phyloP scores from a whole-genome alignment of 768 basidiomycete genomes.

The Botryobasidium botryosum region DNA sequence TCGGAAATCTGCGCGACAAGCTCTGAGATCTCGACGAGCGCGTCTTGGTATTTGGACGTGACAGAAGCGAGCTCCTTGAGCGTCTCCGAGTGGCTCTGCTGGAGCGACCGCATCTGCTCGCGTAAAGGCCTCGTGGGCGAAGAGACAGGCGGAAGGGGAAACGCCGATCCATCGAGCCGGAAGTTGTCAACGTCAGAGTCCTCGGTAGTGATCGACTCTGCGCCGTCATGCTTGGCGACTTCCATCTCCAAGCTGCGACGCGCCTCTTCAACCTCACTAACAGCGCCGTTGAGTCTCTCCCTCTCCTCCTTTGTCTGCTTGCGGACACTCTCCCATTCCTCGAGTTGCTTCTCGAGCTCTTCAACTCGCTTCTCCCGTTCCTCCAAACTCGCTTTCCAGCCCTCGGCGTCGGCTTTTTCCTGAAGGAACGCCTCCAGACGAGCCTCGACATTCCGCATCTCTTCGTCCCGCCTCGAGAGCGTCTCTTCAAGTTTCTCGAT shows the following conservation, averaged over 20 bases:
- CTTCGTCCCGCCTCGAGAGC: constrained; percentile 50
- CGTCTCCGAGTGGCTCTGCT: constrained; percentile 65
- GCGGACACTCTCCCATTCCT: constrained; percentile 59
- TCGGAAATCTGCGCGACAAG: constrained; percentile 84
- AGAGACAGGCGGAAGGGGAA: constrained; percentile 1
- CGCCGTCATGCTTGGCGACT: constrained; percentile 14
- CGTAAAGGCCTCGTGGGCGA: constrained; percentile 6
- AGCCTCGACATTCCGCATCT: constrained; percentile 51
- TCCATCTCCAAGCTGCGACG: constrained; percentile 43
- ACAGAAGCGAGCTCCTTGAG: constrained; percentile 64
- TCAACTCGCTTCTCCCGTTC: constrained; percentile 59
- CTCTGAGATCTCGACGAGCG: constrained; percentile 83
- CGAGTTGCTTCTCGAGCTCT: constrained; percentile 61
- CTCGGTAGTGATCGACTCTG: neutral
- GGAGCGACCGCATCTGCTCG: constrained; percentile 53
- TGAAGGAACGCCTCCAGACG: constrained; percentile 42
- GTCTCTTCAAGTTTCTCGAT: constrained; percentile 68
- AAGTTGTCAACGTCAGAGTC: neutral
- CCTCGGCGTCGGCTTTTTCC: constrained; percentile 52
- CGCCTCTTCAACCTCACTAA: constrained; percentile 53
- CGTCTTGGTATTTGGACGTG: constrained; percentile 70
- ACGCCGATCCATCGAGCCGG: constrained; percentile 4
- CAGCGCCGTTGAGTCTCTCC: constrained; percentile 45
- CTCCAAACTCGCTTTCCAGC: constrained; percentile 74
- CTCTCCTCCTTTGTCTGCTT: constrained; percentile 51